Evolutionary conservation across 208 protist genomes (phyloP), one percentile per base, ranked within the genome.

Genomic region (Crithidia thermophila): DNA sequence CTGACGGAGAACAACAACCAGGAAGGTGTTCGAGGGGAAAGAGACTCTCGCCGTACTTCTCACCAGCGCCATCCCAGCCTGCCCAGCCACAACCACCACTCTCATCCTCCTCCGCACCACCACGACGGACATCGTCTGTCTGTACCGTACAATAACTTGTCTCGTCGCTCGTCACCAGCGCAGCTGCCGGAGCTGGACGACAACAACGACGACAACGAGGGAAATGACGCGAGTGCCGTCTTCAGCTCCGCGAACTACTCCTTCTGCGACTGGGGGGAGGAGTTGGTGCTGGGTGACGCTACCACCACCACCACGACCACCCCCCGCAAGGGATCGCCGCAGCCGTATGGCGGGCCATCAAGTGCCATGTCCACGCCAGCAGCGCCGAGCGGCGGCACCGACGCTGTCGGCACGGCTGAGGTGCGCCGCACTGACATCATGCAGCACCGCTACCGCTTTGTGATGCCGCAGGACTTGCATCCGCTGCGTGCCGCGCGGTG

Each of bases 401-500:
- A 6, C 21, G 33, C 31, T 0, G 53, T 45, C 39, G 46, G 21
- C 5, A 42, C 67, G 25, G 50, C 40, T 7, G 40, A 60, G 42
- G 23, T 50, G 43, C 59, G 52, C 36, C 47, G 47, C 21, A 37
- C 58, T 14, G 20, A 45, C 16, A 34, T 67, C 31, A 28, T 63
- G 25, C 58, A 23, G 3, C 31, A 30, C 30, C 68, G 68, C n/a
- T 74, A 74, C 68, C 27, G 16, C 20, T 74, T 62, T 28, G 34
- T 53, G 31, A 36, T 82, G 43, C 72, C 83, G 21, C 59, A 68
- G n/a, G 84, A 94, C 51, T 40, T 89, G n/a, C 50, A 76, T 25
- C 51, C 84, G 27, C 55, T 66, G 11, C n/a, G 46, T 6, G 27
- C 55, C 11, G 77, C 82, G 9, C 81, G 76, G 36, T 94, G 89